phyloP scores from a whole-genome alignment of 2,329 filamentous ascomycete genomes.

The Elsinoe fawcettii region DNA sequence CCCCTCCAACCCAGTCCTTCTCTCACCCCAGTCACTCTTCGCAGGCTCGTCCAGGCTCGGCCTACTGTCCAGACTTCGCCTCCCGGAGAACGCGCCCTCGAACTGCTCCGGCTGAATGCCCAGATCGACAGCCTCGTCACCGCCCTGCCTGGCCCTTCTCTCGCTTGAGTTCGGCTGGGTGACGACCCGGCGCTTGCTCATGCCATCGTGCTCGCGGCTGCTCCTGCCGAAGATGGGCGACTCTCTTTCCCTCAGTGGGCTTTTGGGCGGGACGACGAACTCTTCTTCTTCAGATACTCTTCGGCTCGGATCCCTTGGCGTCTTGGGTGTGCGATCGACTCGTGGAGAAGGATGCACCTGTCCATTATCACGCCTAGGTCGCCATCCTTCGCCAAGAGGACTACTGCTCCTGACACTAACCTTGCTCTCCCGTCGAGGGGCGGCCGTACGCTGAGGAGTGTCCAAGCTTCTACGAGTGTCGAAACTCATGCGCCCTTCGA shows the following conservation, averaged over 20 bases:
- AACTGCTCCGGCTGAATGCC: not conserved
- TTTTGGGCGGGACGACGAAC: not conserved
- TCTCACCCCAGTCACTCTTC: slow-evolving; percentile 12
- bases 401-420: not conserved
- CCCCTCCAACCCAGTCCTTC: slow-evolving; percentile 3
- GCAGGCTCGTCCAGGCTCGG: not conserved
- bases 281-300: not conserved
- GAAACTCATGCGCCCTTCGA: not conserved
- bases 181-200: not conserved
- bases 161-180: not conserved
- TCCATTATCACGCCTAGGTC: not conserved
- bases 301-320: not conserved
- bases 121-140: not conserved
- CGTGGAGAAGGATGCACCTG: not conserved
- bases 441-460: not conserved
- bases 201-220: not conserved
- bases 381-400: not conserved
- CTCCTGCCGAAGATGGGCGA: not conserved
- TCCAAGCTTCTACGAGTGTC: not conserved
- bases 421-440: not conserved
- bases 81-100: not conserved
- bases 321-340: not conserved
- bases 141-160: not conserved
- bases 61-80: slow-evolving; percentile 1
- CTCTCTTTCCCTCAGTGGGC: slow-evolving; percentile 6